Base-by-base conservation (phyloP, 2,329 filamentous ascomycete genomes). In the Nemania abortiva region DNA sequence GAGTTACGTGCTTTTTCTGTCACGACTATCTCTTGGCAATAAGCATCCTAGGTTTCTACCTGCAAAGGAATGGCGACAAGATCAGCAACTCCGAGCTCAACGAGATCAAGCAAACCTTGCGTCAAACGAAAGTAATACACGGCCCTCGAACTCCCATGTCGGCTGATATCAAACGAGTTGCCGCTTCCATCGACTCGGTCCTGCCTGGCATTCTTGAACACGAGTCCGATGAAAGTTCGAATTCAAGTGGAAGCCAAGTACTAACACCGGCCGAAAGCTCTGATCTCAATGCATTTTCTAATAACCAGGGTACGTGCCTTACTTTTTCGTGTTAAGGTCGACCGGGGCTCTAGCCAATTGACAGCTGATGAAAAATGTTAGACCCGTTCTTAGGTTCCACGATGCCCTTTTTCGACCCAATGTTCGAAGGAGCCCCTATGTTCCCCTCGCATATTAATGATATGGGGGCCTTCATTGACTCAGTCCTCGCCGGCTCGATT, bases 21-120 rank as follows among this genome's bases (percentile, higher is more conserved):
- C 68, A 70, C 47, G 70, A 70, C 20, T 67, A 69, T 34, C 59
- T 72, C 2, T 31, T 72, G 5, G 70, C 70, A 34, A 65, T 63
- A 15, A 72, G 65, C 18, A 68, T 72, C 22, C 20, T 72, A 24
- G 70, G 70, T 29, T 72, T 72, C 50, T 66, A 70, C n/a, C 27
- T 72, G 5, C 66, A 65, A 15, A 60, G 65, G 39, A 66, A 72
- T 49, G 49, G 65, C 24, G 68, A 72, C 37, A 72, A 49, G 24
- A 63, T 70, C 5, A 59, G 63, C 45, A n/a, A 24, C 11, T 45
- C 34, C 15, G 70, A 70, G 37, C 55, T 70, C 29, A 22, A 18
- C 37, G 63, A 70, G 50, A 64, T 70, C n/a, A 66, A 68, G 53
- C 54, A 66, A 39, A 68, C 68, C 7, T 31, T 72, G 7, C 65